Base-by-base conservation (phyloP, 345 rosid genomes). In the Cardamine chenopodiifolia region DNA sequence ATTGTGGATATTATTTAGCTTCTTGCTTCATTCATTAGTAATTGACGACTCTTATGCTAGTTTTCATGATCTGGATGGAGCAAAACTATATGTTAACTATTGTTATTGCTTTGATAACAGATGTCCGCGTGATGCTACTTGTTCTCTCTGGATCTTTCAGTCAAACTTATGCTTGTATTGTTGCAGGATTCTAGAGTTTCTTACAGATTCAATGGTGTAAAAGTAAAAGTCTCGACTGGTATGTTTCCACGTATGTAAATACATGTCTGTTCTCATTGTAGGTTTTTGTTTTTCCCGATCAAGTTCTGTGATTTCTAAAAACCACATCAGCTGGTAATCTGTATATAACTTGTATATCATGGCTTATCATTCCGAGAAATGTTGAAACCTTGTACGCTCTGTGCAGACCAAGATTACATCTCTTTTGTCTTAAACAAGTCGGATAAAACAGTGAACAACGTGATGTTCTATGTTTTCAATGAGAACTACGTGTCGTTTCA, bases 401-500 rank as follows among this genome's bases (percentile, higher is more conserved):
- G 56, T 20, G 23, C 34, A 13, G 48, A 60, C 29, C 42, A 63
- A 64, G 12, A 19, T 42, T 19, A 9, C 42, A 48, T 47, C 13
- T 44, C 65, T 64, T 45, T 47, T 11, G 56, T 47, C 15, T 29
- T n/a, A 3, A 26, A 54, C 6, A 48, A 48, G 45, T 40, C 45
- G n/a, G 45, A 40, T 9, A 11, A 22, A 52, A 49, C 22, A 67
- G 8, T n/a, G 18, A 55, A 55, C 47, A 58, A 9, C 59, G 26
- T 47, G 66, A 13, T 61, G 68, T 61, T 42, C 9, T 44, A 14
- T 13, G 17, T 40, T 40, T 35, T 57, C 13, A 11, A 2, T 13
- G 55, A 40, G 8, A 62, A 72, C 63, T 39, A 13, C 42, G 8
- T 72, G 62, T 14, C 66, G 28, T 59, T 32, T 57, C 13, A 11